Conservation (phyloP, 1,284 basidiomycete species). For the Cryptococcus sp. region DNA sequence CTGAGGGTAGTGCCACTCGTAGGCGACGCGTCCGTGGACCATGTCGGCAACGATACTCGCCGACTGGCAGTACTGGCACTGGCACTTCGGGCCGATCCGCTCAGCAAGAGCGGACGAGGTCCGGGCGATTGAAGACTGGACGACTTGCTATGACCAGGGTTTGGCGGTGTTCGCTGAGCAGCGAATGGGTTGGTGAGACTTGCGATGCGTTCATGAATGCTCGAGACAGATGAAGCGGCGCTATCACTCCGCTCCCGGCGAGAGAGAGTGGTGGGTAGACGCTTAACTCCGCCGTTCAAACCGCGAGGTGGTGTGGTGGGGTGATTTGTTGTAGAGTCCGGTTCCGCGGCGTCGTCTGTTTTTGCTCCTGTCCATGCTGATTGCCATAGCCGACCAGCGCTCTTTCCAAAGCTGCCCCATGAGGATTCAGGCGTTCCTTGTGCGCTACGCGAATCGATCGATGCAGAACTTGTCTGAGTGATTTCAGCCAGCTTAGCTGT, state of each 20-base stretch:
- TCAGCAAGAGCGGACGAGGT: constrained; percentile 34
- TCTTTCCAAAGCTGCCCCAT: constrained; percentile 21
- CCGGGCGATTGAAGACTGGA: constrained; percentile 3
- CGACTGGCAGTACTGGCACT: no score
- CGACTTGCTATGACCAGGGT: not conserved
- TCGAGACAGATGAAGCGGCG: constrained; percentile 16
- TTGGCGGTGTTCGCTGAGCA: constrained; percentile 10
- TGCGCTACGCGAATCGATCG: constrained; percentile 9
- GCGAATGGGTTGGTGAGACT: constrained; percentile 23
- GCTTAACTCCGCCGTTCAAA: constrained; percentile 1
- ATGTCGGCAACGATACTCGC: not conserved
- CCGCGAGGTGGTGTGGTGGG: constrained; percentile 3
- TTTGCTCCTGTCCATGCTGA: not conserved
- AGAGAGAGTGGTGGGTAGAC: not conserved
- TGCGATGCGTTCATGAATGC: constrained; percentile 17
- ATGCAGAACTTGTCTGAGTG: not conserved
- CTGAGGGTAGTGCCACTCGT: not conserved
- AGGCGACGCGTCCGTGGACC: not conserved
- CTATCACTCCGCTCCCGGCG: constrained; percentile 17
- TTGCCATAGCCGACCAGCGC: not conserved
- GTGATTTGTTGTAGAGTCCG: not conserved
- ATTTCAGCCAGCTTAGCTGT: not conserved
- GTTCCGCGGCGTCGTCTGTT: not conserved
- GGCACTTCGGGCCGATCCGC: constrained; percentile 15
- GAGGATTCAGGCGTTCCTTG: constrained; percentile 5